Base-by-base conservation (phyloP, 768 basidiomycete genomes). In the Termitomyces sp. region DNA sequence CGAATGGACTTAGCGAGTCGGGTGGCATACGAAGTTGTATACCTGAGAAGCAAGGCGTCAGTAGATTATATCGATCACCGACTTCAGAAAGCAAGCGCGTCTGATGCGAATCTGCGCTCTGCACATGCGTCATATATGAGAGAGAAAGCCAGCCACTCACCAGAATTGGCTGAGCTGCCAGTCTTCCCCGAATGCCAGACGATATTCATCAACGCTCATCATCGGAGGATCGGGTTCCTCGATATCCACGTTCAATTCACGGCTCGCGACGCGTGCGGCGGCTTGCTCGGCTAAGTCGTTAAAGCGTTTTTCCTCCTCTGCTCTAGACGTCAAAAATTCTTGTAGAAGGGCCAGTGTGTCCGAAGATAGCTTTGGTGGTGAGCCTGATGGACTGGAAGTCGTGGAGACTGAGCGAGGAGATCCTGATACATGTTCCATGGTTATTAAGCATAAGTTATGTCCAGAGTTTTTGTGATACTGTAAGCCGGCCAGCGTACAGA, bases 121-220 rank as follows among this genome's bases (percentile, higher is more conserved):
- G 39, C 41, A 34, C 12, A 34, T 54, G 24, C 1, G 18, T 13
- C 31, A 49, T 58, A 27, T 11, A 1, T 6, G 42, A 55, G 20
- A 24, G 44, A 51, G 20, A 24, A 49, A 58, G 37, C 39, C 70
- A 24, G 58, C 42, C 31, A 70, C 78, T 73, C 67, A 79, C 78
- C 79, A 80, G 60, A 80, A 79, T 67, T 81, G 78, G 63, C 77
- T 79, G 44, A 80, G 72, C 63, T 81, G 78, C 78, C 78, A 80
- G 67, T 79, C 77, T 68, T 80, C 78, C 18, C 76, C 71, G 55
- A 81, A 81, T 15, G 75, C 73, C 37, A 67, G 61, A 31, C 73
- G 69, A 59, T 75, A 81, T 59, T 79, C 77, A 45, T 76, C 72
- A 16, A 80, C 75, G 57, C 72, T 77, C 62, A 79, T 69, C 72